phyloP scores from a whole-genome alignment of 306 rosid species.

The Rubus parviflorus region DNA sequence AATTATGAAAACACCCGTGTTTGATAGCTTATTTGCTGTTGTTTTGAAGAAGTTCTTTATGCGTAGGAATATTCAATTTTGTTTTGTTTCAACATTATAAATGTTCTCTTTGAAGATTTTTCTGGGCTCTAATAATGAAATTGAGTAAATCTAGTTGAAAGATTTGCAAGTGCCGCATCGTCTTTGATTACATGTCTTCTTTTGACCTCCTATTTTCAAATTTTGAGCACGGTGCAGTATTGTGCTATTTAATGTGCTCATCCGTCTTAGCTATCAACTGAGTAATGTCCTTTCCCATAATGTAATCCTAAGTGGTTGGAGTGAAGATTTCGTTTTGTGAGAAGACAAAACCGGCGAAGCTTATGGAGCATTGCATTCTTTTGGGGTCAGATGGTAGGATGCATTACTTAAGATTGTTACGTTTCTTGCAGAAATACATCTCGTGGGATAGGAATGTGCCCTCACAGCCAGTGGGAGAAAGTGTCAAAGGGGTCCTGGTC shows the following conservation, averaged over 20 bases:
- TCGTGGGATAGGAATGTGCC: conserved; percentile 72
- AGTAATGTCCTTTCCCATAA: too few relatives aligned
- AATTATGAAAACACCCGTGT: not conserved
- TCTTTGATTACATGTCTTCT: not conserved
- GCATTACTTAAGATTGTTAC: conserved; percentile 3
- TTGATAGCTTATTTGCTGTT: not conserved
- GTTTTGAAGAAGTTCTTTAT: not conserved
- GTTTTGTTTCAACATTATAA: not conserved
- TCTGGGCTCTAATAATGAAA: not conserved
- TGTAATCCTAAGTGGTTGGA: not conserved
- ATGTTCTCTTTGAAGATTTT: not conserved
- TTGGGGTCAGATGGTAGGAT: not conserved
- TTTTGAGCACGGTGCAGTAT: not conserved
- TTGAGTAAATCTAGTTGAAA: not conserved
- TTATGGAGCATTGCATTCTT: not conserved
- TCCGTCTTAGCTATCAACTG: not conserved
- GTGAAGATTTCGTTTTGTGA: not conserved
- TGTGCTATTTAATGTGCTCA: not conserved
- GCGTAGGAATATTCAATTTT: too few relatives aligned
- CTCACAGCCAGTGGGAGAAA: conserved; percentile 86
- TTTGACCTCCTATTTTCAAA: not conserved
- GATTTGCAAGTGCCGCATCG: not conserved
- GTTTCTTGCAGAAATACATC: conserved; percentile 64
- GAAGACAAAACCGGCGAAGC: not conserved
- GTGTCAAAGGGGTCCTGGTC: conserved; percentile 70